Percentiles rank a stretch among this genome's conserved stretches.
phyloP scores from a whole-genome alignment of 371 early-diverging fungal species.

The Rhizopus arrhizus region DNA sequence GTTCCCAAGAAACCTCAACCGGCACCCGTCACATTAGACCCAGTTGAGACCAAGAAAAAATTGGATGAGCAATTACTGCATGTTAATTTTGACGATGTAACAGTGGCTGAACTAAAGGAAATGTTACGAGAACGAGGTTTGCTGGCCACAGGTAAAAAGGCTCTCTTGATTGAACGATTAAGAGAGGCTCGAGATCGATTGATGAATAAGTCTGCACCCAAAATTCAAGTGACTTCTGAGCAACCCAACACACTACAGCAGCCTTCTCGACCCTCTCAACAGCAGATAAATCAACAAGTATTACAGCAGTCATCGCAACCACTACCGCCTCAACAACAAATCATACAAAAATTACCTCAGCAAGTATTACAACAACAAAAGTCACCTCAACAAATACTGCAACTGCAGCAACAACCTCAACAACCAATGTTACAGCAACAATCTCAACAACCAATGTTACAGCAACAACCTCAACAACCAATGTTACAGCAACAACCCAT shows the following conservation, averaged over 20 bases:
- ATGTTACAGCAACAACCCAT: neutral
- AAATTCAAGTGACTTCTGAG: neutral
- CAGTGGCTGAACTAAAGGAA: conserved; percentile 71
- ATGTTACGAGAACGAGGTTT: conserved; percentile 62
- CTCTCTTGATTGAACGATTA: conserved; percentile 59
- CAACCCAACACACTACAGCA: neutral
- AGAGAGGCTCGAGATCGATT: conserved; percentile 43
- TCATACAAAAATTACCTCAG: too few relatives aligned
- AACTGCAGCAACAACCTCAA: neutral
- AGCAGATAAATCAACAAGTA: too few relatives aligned
- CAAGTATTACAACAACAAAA: too few relatives aligned
- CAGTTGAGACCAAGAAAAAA: conserved; percentile 35
- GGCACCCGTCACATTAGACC: conserved; percentile 26
- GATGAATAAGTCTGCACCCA: neutral
- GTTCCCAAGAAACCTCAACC: conserved; percentile 28
- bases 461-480: neutral
- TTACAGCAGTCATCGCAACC: neutral
- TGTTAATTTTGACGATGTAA: conserved; percentile 70
- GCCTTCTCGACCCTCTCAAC: too few relatives aligned
- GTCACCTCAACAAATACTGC: too few relatives aligned
- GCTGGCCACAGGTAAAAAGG: conserved; percentile 66
- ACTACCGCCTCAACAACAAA: neutral
- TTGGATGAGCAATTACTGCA: conserved; percentile 48
- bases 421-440: neutral
- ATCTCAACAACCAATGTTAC: neutral